These are phyloP conservation scores for Prinsepia uniflora DNA, from an alignment of 306 rosid genomes.

Conservation along the genomic window DNA sequence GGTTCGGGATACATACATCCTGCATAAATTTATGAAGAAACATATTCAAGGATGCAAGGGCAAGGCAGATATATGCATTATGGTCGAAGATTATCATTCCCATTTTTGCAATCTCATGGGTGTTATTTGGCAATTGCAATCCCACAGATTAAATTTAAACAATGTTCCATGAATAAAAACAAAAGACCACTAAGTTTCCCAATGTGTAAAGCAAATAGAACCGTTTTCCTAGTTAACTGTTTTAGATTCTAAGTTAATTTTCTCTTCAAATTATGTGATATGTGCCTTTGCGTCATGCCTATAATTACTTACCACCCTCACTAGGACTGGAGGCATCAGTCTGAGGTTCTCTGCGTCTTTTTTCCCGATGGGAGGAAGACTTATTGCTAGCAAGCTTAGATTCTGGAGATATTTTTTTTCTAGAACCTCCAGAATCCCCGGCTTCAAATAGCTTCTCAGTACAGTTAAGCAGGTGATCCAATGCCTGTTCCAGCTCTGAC, in stretches of 20 bases:
- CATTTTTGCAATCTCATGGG: not conserved
- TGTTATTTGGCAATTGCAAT: not conserved
- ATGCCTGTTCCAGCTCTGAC: constrained; percentile 51
- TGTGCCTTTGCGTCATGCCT: not conserved
- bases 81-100: not conserved
- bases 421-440: constrained; percentile 30
- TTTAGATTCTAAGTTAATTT: not conserved
- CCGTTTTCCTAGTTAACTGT: not conserved
- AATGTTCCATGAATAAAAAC: too few species aligned
- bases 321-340: constrained; percentile 27
- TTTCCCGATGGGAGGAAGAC: constrained; percentile 17
- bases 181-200: not conserved
- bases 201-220: not conserved
- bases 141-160: not conserved
- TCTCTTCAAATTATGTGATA: not conserved
- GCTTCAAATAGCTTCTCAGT: constrained; percentile 50
- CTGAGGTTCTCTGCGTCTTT: constrained; percentile 34
- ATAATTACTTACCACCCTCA: constrained; percentile 45
- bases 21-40: constrained; percentile 23
- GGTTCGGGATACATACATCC: constrained; percentile 37
- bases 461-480: constrained; percentile 57
- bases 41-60: not conserved
- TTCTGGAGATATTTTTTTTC: constrained; percentile 23
- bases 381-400: constrained; percentile 33
- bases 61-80: too few species aligned